phyloP scores from a whole-genome alignment of 371 early-diverging fungal species.

The Parasitella parasitica region DNA sequence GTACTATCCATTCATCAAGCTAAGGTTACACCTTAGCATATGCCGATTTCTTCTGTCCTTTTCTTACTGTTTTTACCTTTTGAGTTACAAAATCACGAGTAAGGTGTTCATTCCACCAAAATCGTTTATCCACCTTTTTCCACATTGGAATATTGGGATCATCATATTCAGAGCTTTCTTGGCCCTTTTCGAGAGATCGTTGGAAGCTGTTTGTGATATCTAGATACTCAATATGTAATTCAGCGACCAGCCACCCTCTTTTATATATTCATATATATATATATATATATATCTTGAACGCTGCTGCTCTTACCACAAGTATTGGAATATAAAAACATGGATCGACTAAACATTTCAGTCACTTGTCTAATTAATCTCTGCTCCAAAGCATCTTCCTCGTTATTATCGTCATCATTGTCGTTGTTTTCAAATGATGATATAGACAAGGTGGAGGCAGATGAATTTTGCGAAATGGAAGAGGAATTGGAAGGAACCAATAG shows the following conservation, averaged over 20 bases:
- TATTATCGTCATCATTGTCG: too few species aligned
- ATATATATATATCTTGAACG: too few species aligned
- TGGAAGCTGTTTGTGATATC: slow-evolving; percentile 49
- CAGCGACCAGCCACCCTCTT: too few species aligned
- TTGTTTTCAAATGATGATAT: slow-evolving; percentile 12
- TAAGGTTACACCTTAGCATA: slow-evolving; percentile 7
- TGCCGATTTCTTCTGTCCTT: neutral
- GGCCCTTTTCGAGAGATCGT: slow-evolving; percentile 26
- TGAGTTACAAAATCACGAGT: slow-evolving; percentile 46
- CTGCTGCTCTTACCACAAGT: slow-evolving; percentile 54
- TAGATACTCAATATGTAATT: too few species aligned
- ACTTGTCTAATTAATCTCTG: slow-evolving; percentile 64
- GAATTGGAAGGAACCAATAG: slow-evolving; percentile 13
- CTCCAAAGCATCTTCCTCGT: slow-evolving; percentile 45
- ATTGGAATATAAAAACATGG: slow-evolving; percentile 67
- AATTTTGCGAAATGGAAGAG: slow-evolving; percentile 3
- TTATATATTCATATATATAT: too few species aligned
- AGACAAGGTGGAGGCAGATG: slow-evolving; percentile 15
- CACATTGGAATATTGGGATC: slow-evolving; percentile 14
- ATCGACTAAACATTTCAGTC: slow-evolving; percentile 56
- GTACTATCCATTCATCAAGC: slow-evolving; percentile 64
- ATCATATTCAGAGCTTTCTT: slow-evolving; percentile 18
- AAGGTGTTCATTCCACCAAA: slow-evolving; percentile 74
- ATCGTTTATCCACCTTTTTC: slow-evolving; percentile 45
- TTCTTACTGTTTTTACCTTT: slow-evolving; percentile 22